phyloP scores from a whole-genome alignment of 495 filamentous ascomycete genomes.

The Ramalina peruviana region DNA sequence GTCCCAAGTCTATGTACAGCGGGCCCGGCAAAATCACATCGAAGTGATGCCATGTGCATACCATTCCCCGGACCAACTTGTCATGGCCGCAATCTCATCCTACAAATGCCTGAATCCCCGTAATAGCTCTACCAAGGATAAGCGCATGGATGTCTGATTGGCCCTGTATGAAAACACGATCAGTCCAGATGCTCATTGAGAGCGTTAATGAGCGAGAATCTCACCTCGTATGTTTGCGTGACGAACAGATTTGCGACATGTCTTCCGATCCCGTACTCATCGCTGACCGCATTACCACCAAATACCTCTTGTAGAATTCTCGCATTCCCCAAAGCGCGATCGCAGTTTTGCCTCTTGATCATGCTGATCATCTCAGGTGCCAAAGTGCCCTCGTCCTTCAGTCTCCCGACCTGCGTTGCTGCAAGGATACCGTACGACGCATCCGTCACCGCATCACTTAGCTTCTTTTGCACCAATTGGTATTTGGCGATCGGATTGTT shows the following conservation, averaged over 20 bases:
- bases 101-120: conserved; percentile 55
- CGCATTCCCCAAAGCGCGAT: conserved; percentile 69
- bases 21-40: no score
- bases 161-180: conserved; percentile 2
- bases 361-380: conserved; percentile 97
- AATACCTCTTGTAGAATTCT: conserved; percentile 84
- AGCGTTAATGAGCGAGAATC: background rate
- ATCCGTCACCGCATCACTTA: conserved; percentile 84
- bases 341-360: conserved; percentile 97
- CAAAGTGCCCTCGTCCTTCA: conserved; percentile 80
- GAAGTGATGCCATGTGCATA: no score
- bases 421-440: conserved; percentile 79
- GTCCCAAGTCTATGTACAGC: no score
- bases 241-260: conserved; percentile 96
- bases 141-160: conserved; percentile 31
- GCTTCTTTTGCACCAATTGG: conserved; percentile 96
- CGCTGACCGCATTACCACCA: conserved; percentile 90
- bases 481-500: conserved; percentile 92
- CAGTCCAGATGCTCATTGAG: background rate
- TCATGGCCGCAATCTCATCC: conserved; percentile 13
- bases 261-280: conserved; percentile 88
- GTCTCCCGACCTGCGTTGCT: conserved; percentile 73
- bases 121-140: conserved; percentile 58
- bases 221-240: conserved; percentile 79
- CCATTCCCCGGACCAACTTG: no score